Evolutionary conservation across 2,329 filamentous ascomycete genomes (phyloP), one percentile per base, ranked within the genome.

Genomic region (Seiridium cupressi): DNA sequence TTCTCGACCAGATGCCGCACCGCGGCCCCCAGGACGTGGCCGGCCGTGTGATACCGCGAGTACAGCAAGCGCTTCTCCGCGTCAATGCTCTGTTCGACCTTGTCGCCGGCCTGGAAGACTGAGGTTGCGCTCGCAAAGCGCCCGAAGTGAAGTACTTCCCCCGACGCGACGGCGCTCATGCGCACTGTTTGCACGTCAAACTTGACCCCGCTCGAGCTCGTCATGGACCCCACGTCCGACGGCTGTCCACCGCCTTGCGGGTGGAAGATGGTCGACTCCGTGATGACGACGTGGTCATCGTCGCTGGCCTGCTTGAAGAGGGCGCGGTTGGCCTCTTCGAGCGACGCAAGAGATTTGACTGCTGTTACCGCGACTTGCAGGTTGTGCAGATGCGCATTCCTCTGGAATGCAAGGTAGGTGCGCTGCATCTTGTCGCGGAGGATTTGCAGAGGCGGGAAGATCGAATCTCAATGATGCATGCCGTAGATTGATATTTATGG

Each of bases 161-260:
- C 81, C 32, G 77, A 70, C 18, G 76, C 70, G 2, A 77, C 70
- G 5, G 77, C 75, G 53, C 82, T 81, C 73, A 80, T 83, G 57
- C 88, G 85, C 31, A 86, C 89, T 1, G 82, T 75, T 3, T 73
- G 73, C 7, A 91, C 85, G 26, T 77, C 68, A 64, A 90, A 88
- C 0, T 65, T 68, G 26, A 67, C 60, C 6, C 66, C 66, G 13
- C 65, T 58, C 9, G 63, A 35, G 1, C 67, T 56, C 54, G 73
- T 74, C 63, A 92, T 89, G 46, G 69, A 74, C 26, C 89, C 89
- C 9, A 81, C 78, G 63, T 92, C 89, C 0, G 84, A 88, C 0
- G 89, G 89, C 67, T 92, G 89, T 6, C 89, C 89, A 61, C 89
- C 89, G 26, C 89, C 89, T 72, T 92, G 89, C 0, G 88, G 85